These are phyloP conservation scores for Rhizopogon rudus DNA, from an alignment of 768 basidiomycete species.

Conservation along the genomic window DNA sequence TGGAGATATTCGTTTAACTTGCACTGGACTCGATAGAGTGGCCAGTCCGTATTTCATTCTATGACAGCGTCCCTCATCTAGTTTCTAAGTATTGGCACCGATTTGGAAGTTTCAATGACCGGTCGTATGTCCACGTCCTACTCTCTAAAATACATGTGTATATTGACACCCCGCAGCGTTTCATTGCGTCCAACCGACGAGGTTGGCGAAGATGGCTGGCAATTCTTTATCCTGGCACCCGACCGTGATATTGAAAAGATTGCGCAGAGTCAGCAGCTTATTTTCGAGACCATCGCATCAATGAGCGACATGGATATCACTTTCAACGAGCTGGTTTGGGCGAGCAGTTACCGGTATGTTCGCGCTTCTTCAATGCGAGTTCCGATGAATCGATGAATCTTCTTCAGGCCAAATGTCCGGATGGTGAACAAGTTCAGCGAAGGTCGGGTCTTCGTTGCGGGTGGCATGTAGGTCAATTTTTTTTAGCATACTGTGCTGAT, in stretches of 20 bases:
- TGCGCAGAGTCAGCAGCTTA: slow-evolving; percentile 11
- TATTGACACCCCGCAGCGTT: slow-evolving; percentile 15
- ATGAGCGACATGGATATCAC: slow-evolving; percentile 20
- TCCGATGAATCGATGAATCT: neutral
- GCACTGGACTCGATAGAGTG: slow-evolving; percentile 31
- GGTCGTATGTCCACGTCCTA: neutral
- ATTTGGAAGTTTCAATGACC: slow-evolving; percentile 32
- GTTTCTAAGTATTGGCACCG: slow-evolving; percentile 38
- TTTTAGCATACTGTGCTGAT: neutral
- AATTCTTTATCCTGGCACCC: slow-evolving; percentile 21
- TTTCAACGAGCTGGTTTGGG: slow-evolving; percentile 19
- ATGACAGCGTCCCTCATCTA: neutral
- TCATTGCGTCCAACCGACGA: slow-evolving; percentile 29
- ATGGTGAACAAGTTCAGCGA: slow-evolving; percentile 7
- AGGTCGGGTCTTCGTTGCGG: slow-evolving; percentile 10
- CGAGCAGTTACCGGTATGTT: slow-evolving; percentile 15
- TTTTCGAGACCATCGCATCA: slow-evolving; percentile 12
- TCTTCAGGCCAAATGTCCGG: slow-evolving; percentile 8
- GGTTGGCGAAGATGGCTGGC: slow-evolving; percentile 22
- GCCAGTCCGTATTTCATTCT: slow-evolving; percentile 15
- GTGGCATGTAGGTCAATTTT: slow-evolving; percentile 5
- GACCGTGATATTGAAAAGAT: slow-evolving; percentile 18
- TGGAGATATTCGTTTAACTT: slow-evolving; percentile 31
- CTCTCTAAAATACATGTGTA: neutral
- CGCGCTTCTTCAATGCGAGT: neutral